Conservation (phyloP, 495 filamentous ascomycete species). For the Hypomontagnella monticulosa region DNA sequence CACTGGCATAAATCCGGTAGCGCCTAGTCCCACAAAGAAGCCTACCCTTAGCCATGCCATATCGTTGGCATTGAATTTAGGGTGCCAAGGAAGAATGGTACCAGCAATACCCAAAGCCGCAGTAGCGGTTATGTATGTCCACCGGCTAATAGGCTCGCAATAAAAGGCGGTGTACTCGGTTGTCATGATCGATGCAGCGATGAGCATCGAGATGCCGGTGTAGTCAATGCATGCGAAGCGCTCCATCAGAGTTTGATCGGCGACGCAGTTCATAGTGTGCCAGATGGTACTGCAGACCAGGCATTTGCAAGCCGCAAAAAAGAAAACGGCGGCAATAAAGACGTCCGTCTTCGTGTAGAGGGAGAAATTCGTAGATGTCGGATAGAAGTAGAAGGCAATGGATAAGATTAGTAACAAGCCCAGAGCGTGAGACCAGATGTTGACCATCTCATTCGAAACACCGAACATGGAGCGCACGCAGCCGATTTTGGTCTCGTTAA, state of each 20-base stretch:
- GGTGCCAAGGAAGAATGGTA: conserved; percentile 95
- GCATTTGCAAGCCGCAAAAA: conserved; percentile 96
- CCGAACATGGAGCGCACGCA: conserved; percentile 85
- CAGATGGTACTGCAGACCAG: conserved; percentile 94
- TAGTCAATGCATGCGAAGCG: conserved; percentile 99
- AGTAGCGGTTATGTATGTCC: conserved; percentile 85
- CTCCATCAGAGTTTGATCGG: conserved; percentile 88
- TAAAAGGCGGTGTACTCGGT: conserved; percentile 99
- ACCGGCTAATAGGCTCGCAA: conserved; percentile 89
- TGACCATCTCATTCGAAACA: conserved; percentile 91
- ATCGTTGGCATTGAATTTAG: conserved; percentile 89
- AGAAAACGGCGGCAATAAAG: conserved; percentile 90
- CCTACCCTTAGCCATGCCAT: conserved; percentile 91
- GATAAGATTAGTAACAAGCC: conserved; percentile 87
- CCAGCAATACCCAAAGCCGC: conserved; percentile 84
- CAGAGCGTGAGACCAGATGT: conserved; percentile 96
- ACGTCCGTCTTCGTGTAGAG: conserved; percentile 87
- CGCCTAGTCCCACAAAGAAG: conserved; percentile 88
- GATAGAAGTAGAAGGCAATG: conserved; percentile 97
- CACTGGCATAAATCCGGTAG: conserved; percentile 92
- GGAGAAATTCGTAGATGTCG: conserved; percentile 82
- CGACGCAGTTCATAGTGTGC: conserved; percentile 98
- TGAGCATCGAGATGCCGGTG: conserved; percentile 94
- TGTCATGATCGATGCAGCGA: conserved; percentile 97
- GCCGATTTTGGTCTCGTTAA: conserved; percentile 85